phyloP scores from a whole-genome alignment of 441 rosid species.

The Croton setiger region DNA sequence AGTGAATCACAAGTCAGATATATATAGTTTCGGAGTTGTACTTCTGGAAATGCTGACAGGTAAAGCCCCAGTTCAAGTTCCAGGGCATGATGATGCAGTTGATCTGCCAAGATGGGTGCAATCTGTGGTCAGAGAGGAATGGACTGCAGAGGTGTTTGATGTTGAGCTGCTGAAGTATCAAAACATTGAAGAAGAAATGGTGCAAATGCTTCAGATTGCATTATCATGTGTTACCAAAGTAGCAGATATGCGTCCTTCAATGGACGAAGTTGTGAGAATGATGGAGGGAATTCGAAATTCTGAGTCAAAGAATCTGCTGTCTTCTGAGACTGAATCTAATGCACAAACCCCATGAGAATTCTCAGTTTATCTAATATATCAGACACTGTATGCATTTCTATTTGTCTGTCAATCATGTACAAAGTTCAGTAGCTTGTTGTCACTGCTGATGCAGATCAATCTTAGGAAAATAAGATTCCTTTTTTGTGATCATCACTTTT shows the following conservation, averaged over 20 bases:
- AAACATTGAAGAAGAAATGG: slow-evolving; percentile 93
- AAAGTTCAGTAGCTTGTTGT: neutral
- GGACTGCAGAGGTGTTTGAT: slow-evolving; percentile 98
- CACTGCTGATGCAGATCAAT: neutral
- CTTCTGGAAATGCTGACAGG: slow-evolving; percentile 79
- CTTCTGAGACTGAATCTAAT: slow-evolving; percentile 57
- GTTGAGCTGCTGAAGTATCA: slow-evolving; percentile 73
- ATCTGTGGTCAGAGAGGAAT: slow-evolving; percentile 87
- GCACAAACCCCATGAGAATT: slow-evolving; percentile 44
- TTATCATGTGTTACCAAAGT: slow-evolving; percentile 68
- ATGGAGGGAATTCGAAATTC: slow-evolving; percentile 64
- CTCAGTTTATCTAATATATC: neutral
- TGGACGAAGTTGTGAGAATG: slow-evolving; percentile 79
- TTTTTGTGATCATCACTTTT: neutral
- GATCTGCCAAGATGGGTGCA: slow-evolving; percentile 93
- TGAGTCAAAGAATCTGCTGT: slow-evolving; percentile 47
- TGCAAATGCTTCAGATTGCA: slow-evolving; percentile 83
- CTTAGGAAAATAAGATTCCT: slow-evolving; percentile 1
- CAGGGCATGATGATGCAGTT: slow-evolving; percentile 64
- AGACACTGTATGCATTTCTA: neutral
- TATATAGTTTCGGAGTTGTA: slow-evolving; percentile 87
- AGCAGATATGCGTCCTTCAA: slow-evolving; percentile 74
- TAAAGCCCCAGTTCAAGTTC: slow-evolving; percentile 71
- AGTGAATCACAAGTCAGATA: slow-evolving; percentile 66
- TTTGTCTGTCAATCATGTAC: neutral